Evolutionary conservation across 768 basidiomycete species (phyloP), one percentile per base, ranked within the genome.

Genomic region (Gloeostereum incarnatum): DNA sequence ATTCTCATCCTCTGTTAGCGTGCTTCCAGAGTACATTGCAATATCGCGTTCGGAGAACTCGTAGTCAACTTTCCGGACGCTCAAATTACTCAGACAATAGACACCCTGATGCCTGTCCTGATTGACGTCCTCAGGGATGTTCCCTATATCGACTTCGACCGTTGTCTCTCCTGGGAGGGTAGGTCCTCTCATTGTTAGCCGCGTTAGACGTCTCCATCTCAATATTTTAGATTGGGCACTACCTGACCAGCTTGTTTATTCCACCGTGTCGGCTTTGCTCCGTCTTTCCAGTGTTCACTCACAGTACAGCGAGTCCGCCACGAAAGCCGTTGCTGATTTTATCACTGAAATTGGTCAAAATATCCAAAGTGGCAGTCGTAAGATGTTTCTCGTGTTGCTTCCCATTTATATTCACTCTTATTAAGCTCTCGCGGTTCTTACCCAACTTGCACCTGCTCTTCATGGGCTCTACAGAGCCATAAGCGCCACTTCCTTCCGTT

Each of bases 401-500:
- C n/a, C 5, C 13, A 22, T 10, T 38, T 10, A 7, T 29, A 34
- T 26, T 34, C 35, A 16, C 26, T 31, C 39, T 27, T 25, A 14
- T 37, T 14, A 44, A 91, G 88, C 83, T 0, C 60, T 77, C n/a
- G 69, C 75, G 42, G 66, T 87, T 23, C 63, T 93, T 14, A 78
- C 79, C 1, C 86, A 88, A 44, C 58, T 81, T 24, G 79, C 80
- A 14, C 91, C 90, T 5, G 75, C 84, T 11, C 65, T 94, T 30
- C 88, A 93, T 55, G 91, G 91, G 5, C 63, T 92, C 20, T 88
- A 89, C 54, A 77, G 91, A 24, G 88, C 91, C 4, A 74, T 91
- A 42, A 85, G 77, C 31, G 85, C 85, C 3, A 81, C 80, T 2
- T 67, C 77, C 1, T 89, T 83, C 52, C 62, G 71, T 18, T 93